phyloP scores from a whole-genome alignment of 2,329 filamentous ascomycete species.

The Verticillium albo-atrum region DNA sequence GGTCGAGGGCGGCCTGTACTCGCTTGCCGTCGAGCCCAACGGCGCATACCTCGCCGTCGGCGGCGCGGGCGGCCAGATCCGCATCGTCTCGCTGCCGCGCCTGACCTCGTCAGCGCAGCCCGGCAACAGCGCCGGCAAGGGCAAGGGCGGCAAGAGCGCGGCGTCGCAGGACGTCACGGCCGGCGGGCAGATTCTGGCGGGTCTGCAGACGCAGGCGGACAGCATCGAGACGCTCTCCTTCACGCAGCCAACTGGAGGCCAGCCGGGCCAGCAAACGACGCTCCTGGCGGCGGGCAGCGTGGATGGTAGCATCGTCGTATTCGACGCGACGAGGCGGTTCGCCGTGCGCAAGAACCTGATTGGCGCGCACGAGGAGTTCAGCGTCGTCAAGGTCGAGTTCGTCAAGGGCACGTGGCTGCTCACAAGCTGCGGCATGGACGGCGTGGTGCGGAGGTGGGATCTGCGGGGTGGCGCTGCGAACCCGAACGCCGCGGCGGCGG shows the following conservation, averaged over 20 bases:
- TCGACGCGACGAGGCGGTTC: conserved; percentile 81
- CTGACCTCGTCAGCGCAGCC: conserved; percentile 21
- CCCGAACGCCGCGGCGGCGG: conserved; percentile 41
- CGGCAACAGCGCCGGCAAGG: conserved; percentile 23
- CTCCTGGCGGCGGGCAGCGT: conserved; percentile 64
- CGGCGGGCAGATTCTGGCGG: conserved; percentile 67
- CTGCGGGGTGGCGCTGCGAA: conserved; percentile 40
- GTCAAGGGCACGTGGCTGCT: conserved; percentile 65
- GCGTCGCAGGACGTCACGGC: conserved; percentile 32
- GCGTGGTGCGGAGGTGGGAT: conserved; percentile 88
- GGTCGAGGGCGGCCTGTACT: conserved; percentile 88
- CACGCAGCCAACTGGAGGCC: conserved; percentile 28
- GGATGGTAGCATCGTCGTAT: conserved; percentile 76
- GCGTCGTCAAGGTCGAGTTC: conserved; percentile 92
- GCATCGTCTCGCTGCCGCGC: conserved; percentile 78
- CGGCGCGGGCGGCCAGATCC: conserved; percentile 81
- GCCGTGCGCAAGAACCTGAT: conserved; percentile 78
- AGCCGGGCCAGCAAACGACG: conserved; percentile 31
- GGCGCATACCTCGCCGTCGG: conserved; percentile 80
- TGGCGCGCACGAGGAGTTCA: conserved; percentile 80
- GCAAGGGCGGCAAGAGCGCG: conserved; percentile 24
- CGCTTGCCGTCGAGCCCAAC: conserved; percentile 75
- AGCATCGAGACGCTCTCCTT: conserved; percentile 75
- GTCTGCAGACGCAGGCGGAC: conserved; percentile 71
- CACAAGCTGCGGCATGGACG: conserved; percentile 88